phyloP scores from a whole-genome alignment of 257 asterid genomes.

The Ehretia macrophylla region DNA sequence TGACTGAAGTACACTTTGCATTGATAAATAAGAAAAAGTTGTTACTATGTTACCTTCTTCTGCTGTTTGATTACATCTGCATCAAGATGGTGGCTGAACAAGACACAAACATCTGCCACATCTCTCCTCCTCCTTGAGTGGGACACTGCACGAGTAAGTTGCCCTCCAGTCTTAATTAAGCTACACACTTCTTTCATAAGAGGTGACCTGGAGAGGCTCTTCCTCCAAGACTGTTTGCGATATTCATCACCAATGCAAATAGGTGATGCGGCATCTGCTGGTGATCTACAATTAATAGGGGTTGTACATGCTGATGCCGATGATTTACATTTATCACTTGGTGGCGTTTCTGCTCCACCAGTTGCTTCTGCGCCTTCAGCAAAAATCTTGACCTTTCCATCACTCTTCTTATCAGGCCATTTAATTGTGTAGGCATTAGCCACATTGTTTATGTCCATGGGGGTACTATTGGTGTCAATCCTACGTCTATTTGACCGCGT shows the following conservation, averaged over 20 bases:
- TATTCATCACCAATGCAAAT: constrained; percentile 96
- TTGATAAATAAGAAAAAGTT: constrained; percentile 6
- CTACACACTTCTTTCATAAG: constrained; percentile 54
- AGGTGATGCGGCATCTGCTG: constrained; percentile 56
- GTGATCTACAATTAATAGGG: constrained; percentile 45
- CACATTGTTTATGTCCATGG: constrained; percentile 9
- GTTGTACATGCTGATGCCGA: constrained; percentile 38
- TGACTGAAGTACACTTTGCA: constrained; percentile 13
- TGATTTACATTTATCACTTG: constrained; percentile 25
- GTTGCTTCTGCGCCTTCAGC: constrained; percentile 27
- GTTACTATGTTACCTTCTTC: constrained; percentile 50
- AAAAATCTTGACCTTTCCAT: constrained; percentile 13
- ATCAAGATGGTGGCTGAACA: constrained; percentile 93
- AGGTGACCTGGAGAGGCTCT: constrained; percentile 34
- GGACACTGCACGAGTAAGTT: constrained; percentile 24
- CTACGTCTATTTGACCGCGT: constrained; percentile 34
- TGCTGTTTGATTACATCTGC: constrained; percentile 64
- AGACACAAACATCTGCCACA: constrained; percentile 52
- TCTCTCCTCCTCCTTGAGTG: constrained; percentile 79
- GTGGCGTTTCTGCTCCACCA: constrained; percentile 37
- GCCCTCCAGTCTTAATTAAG: constrained; percentile 26
- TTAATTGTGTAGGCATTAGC: constrained; percentile 17
- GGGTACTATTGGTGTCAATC: constrained; percentile 14
- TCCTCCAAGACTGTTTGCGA: constrained; percentile 65
- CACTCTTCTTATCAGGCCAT: constrained; percentile 23